phyloP scores from a whole-genome alignment of 2,329 filamentous ascomycete genomes.

The Geosmithia flava region DNA sequence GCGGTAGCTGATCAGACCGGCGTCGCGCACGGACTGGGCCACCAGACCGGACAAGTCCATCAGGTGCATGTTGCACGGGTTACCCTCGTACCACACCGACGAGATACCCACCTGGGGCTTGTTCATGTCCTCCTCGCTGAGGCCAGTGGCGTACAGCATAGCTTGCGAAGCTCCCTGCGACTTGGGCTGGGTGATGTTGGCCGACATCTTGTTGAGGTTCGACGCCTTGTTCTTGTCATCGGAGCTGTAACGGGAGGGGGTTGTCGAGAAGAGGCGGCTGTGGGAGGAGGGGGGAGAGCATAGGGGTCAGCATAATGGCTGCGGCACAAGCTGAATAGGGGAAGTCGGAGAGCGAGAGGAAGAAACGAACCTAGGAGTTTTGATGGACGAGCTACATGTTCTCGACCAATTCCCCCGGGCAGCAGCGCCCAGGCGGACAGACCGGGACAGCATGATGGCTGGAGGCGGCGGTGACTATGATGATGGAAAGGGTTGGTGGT shows the following conservation, averaged over 20 bases:
- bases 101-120: conserved; percentile 98
- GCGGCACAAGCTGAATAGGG: not conserved
- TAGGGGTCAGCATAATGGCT: not conserved
- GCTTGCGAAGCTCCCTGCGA: conserved; percentile 97
- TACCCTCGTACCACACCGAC: conserved; percentile 95
- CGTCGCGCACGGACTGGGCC: conserved; percentile 45
- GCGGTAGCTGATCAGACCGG: conserved; percentile 82
- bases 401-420: not conserved
- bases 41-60: conserved; percentile 77
- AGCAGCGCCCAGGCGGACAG: conserved; percentile 1
- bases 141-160: conserved; percentile 93
- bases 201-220: conserved; percentile 72
- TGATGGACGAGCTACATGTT: not conserved
- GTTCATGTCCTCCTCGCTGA: conserved; percentile 77
- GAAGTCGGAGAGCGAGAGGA: not conserved
- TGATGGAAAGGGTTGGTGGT: not conserved
- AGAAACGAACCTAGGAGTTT: not conserved
- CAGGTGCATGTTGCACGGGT: conserved; percentile 99
- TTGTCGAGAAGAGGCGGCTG: conserved; percentile 37
- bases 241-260: conserved; percentile 27
- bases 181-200: conserved; percentile 86
- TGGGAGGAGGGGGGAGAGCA: not conserved
- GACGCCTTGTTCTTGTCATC: conserved; percentile 34
- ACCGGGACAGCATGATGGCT: conserved; percentile 1
- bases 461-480: not conserved